These are phyloP conservation scores for Epithele typhae DNA, from an alignment of 768 basidiomycete species.

Conservation along the genomic window DNA sequence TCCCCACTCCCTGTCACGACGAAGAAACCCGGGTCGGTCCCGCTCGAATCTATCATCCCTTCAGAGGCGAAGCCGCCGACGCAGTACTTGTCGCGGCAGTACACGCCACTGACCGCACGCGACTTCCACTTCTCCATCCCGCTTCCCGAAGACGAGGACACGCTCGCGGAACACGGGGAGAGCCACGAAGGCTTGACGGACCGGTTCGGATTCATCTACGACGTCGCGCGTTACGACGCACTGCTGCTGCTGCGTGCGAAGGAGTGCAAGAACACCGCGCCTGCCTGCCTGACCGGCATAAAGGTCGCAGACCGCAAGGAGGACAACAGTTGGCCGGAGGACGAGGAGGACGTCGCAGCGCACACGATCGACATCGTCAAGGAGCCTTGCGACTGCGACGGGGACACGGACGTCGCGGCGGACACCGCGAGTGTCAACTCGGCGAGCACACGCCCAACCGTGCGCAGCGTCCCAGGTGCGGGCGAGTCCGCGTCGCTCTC, in stretches of 20 bases:
- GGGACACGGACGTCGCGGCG: constrained; percentile 14
- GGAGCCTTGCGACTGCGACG: constrained; percentile 38
- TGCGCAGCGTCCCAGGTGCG: constrained; percentile 12
- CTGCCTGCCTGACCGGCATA: constrained; percentile 82
- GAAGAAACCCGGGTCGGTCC: constrained; percentile 43
- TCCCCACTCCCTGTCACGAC: constrained; percentile 18
- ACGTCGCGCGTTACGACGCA: constrained; percentile 76
- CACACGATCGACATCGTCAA: constrained; percentile 35
- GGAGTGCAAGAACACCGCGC: constrained; percentile 70
- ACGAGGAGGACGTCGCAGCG: constrained; percentile 42
- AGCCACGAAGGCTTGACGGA: constrained; percentile 68
- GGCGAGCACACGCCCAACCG: constrained; percentile 17
- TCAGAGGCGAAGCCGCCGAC: constrained; percentile 78
- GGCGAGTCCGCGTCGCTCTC: constrained; percentile 19
- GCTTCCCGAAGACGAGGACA: constrained; percentile 51
- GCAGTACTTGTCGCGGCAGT: constrained; percentile 72
- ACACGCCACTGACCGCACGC: constrained; percentile 67
- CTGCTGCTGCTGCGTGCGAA: constrained; percentile 69
- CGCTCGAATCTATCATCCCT: constrained; percentile 81
- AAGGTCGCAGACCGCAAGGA: constrained; percentile 83
- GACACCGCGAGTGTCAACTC: constrained; percentile 19
- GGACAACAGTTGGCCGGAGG: constrained; percentile 73
- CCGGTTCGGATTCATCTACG: constrained; percentile 89
- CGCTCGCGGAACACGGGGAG: constrained; percentile 48
- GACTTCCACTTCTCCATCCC: constrained; percentile 74